These are phyloP conservation scores for Thraustochytrium aureum DNA, from an alignment of 352 stramenopile genomes.

Conservation along the genomic window DNA sequence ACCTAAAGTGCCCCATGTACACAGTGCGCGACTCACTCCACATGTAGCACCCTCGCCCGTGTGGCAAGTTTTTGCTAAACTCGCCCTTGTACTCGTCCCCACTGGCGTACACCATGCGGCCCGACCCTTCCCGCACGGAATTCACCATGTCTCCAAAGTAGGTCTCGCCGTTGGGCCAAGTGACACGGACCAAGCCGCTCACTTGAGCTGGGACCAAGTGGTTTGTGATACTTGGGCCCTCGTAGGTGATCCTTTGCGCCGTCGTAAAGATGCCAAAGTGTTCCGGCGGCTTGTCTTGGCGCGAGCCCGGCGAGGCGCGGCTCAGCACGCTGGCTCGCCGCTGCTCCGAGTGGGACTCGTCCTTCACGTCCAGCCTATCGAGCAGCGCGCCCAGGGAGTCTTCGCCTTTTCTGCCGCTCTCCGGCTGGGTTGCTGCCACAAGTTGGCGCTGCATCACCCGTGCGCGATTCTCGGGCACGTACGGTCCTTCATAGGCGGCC, in stretches of 20 bases:
- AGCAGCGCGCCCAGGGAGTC: too few relatives aligned
- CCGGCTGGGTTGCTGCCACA: too few relatives aligned
- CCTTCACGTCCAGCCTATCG: conserved; percentile 40
- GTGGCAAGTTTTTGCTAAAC: conserved; percentile 47
- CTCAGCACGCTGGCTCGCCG: not conserved
- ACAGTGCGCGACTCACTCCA: conserved; percentile 49
- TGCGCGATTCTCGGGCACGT: conserved; percentile 36
- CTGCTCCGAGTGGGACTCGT: not conserved
- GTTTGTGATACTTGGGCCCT: conserved; percentile 18
- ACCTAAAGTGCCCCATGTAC: conserved; percentile 54
- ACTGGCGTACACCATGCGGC: not conserved
- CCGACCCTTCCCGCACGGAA: conserved; percentile 2
- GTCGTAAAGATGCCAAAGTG: conserved; percentile 14
- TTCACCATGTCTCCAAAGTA: conserved; percentile 46
- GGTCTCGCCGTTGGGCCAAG: conserved; percentile 30
- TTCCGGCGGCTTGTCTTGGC: too few relatives aligned
- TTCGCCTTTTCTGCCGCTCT: too few relatives aligned
- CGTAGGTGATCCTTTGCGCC: not conserved
- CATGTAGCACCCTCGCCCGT: conserved; percentile 54
- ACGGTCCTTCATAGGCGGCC: conserved; percentile 12
- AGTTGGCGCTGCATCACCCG: too few relatives aligned
- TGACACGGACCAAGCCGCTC: conserved; percentile 16
- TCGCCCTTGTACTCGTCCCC: conserved; percentile 58
- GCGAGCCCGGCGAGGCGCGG: not conserved
- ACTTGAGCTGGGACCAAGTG: conserved; percentile 4